Evolutionary conservation across 163 green algal species (phyloP), one percentile per base, ranked within the genome.

Genomic region (Chlamydomonas reinhardtii): DNA sequence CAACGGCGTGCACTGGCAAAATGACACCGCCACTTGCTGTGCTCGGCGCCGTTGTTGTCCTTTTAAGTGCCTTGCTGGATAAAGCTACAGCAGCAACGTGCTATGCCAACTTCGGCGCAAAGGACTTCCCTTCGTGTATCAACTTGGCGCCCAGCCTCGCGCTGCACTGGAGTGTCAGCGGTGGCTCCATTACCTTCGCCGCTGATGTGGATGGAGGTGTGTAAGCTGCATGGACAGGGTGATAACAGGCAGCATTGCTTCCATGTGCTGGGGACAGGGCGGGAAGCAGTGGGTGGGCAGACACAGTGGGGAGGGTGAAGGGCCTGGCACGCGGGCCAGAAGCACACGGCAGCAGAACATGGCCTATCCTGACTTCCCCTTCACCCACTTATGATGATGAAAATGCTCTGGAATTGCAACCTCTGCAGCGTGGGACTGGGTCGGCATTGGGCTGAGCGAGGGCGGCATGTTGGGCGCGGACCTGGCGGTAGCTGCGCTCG

Each of bases 401-500:
- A n/a, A n/a, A n/a, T 48, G 27, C 29, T 29, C 62, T 73, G 31
- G 20, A 29, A 22, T 32, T 32, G 12, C 69, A 56, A 16, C 16
- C 43, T 64, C 12, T 32, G 4, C 76, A 83, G 76, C 19, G 0
- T 74, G 62, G 62, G 39, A 65, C 76, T 83, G 76, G 76, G 64
- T 83, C 2, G 76, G 62, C 19, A 11, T 83, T 16, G 76, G 76
- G 2, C 39, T 83, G 16, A 37, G 29, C 8, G 76, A 83, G 62
- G 76, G 37, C 27, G 76, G 76, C 62, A 83, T 83, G 76, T 39
- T 74, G 29, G 76, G 76, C 0, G 76, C 76, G 9, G 76, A 83
- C 62, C 27, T 83, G 12, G 76, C 76, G 5, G 29, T 83, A 20
- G 76, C 76, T 1, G 25, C 59, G 15, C 61, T 73, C 27, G 61